Evolutionary conservation across 495 filamentous ascomycete species (phyloP).

Genomic region (Lepidopterella palustris): DNA sequence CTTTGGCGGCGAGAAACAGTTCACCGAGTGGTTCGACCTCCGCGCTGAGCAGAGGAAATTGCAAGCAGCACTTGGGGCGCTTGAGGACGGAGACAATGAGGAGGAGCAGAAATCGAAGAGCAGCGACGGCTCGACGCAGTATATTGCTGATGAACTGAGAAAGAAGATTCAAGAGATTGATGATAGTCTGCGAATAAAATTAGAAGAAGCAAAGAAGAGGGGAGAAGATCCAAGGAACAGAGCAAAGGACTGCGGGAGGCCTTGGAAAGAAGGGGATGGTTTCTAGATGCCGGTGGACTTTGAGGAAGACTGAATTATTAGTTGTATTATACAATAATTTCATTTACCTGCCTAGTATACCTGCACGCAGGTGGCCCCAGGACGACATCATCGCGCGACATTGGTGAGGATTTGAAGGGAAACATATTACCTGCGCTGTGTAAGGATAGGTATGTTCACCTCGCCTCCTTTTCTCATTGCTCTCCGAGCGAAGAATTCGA

Average conservation of each 20-base stretch:
- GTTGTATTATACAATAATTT: too few species aligned
- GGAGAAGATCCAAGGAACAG: not conserved
- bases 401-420: too few species aligned
- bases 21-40: not conserved
- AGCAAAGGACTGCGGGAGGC: not conserved
- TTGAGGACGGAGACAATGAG: not conserved
- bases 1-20: not conserved
- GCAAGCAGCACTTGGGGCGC: not conserved
- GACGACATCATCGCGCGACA: too few species aligned
- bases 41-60: not conserved
- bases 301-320: too few species aligned
- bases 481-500: too few species aligned
- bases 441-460: too few species aligned
- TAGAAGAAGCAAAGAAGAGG: not conserved
- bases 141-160: not conserved
- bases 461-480: too few species aligned
- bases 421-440: too few species aligned
- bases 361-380: too few species aligned
- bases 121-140: not conserved
- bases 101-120: not conserved
- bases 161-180: not conserved
- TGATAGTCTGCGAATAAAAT: not conserved
- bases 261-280: too few species aligned
- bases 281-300: too few species aligned
- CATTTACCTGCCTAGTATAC: too few species aligned